Evolutionary conservation across 2,329 filamentous ascomycete species (phyloP), one percentile per base, ranked within the genome.

Genomic region (Fusarium gaditjirri): DNA sequence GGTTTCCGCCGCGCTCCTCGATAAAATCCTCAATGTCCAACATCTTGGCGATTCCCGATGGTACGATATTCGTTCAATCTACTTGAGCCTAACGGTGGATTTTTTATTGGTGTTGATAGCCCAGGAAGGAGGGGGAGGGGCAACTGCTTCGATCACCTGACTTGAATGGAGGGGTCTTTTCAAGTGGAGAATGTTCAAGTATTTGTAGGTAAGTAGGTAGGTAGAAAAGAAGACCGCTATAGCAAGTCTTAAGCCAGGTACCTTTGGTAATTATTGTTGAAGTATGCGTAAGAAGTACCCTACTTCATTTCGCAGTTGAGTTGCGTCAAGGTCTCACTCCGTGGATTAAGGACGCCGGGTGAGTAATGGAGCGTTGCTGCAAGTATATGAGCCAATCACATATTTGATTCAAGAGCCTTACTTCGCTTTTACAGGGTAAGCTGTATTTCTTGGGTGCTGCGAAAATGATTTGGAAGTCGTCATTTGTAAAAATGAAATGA

Each of bases 1-100:
- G 94, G 84, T 98, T 90, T 76, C 96, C 96, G 75, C 95, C 96
- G 77, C 94, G 93, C 83, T 98, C 94, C 80, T 89, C 84, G 78
- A 95, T 92, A 80, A 95, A 94, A 80, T 95, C 93, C 76, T 89
- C 87, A 61, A 94, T 87, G 85, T 95, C 93, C 75, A 94, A 87
- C 92, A 94, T 94, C 38, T 70, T 83, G 76, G 62, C 65, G 61
- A 55, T 56, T 70, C 64, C 35, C 39, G 42, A 65, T 70, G 62
- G 63, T 76, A 67, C 57, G 62, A 69, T 74, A 57, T 64, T 65
- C 36, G 57, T 58, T 66, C 60, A 39, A 29, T 58, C 33, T 69
- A 31, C 64, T 72, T 49, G 65, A 68, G 61, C 62, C 60, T 53
- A 52, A 56, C 47, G 63, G 67, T 71, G 67, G 70, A 71, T 71